These are phyloP conservation scores for Neoarthrinium moseri DNA, from an alignment of 2,329 filamentous ascomycete species.

Conservation along the genomic window DNA sequence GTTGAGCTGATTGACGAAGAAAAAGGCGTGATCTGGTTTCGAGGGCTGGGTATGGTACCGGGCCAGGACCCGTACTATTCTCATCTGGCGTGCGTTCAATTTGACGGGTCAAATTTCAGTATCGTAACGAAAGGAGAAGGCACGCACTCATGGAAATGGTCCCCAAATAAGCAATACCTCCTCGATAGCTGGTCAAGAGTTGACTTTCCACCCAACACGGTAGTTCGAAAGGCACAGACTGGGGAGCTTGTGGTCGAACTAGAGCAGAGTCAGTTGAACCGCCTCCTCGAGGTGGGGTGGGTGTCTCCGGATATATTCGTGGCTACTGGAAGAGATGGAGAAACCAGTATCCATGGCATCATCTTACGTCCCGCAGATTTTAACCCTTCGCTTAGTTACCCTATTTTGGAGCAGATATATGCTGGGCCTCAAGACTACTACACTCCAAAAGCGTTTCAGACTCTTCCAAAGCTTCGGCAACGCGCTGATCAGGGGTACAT, in stretches of 20 bases:
- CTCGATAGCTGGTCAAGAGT: slow-evolving; percentile 1
- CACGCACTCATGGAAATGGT: slow-evolving; percentile 2
- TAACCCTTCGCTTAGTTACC: background rate
- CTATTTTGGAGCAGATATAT: background rate
- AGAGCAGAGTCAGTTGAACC: background rate
- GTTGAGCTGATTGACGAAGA: background rate
- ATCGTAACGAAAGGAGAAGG: background rate
- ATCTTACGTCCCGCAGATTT: background rate
- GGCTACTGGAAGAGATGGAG: background rate
- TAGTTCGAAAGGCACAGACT: background rate
- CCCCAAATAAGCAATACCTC: background rate
- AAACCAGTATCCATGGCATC: background rate
- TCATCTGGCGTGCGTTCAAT: background rate
- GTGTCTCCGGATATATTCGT: background rate
- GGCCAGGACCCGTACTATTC: slow-evolving; percentile 3
- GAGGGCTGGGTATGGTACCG: background rate
- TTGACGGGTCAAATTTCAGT: background rate
- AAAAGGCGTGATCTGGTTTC: slow-evolving; percentile 1
- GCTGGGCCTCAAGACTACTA: slow-evolving; percentile 1
- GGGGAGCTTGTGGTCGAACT: background rate
- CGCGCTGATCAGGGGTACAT: background rate
- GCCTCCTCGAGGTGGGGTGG: background rate
- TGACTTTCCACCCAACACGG: background rate
- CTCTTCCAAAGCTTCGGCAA: background rate
- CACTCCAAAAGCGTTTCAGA: slow-evolving; percentile 1